Percentiles rank a stretch among this genome's conserved stretches.
phyloP scores from a whole-genome alignment of 139 green algal species.

The Astrephomene gubernaculifera region DNA sequence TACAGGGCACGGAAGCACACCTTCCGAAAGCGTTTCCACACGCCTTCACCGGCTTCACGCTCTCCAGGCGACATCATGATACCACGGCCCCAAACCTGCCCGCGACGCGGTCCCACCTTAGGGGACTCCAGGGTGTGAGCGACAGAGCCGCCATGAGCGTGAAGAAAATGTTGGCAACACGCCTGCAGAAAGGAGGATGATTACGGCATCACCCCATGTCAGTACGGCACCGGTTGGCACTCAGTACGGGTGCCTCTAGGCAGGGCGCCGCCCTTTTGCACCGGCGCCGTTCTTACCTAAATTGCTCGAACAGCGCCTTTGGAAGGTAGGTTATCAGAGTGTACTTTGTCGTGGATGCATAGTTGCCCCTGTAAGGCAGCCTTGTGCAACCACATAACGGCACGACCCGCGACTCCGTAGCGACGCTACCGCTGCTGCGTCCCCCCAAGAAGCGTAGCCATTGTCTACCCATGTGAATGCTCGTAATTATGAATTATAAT shows the following conservation, averaged over 20 bases:
- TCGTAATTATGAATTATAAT: not conserved
- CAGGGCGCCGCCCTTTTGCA: too few species aligned
- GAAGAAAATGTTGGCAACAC: conserved; percentile 82
- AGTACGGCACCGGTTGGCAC: not conserved
- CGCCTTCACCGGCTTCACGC: too few species aligned
- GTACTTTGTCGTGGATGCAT: conserved; percentile 74
- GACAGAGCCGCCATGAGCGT: conserved; percentile 72
- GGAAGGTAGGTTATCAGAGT: conserved; percentile 68
- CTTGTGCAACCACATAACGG: not conserved
- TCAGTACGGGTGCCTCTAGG: too few species aligned
- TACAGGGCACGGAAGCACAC: too few species aligned
- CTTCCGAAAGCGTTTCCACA: too few species aligned
- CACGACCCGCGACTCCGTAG: not conserved
- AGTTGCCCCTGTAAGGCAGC: conserved; percentile 49
- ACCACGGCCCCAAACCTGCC: too few species aligned
- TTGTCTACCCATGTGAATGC: not conserved
- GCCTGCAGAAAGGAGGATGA: too few species aligned
- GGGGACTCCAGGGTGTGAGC: conserved; percentile 63
- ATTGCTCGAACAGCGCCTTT: conserved; percentile 74
- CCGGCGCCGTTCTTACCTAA: conserved; percentile 57
- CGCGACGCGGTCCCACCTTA: conserved; percentile 43
- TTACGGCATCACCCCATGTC: too few species aligned
- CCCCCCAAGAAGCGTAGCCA: not conserved
- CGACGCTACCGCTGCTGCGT: not conserved
- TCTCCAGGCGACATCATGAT: too few species aligned